Base-by-base conservation (phyloP, 2,329 filamentous ascomycete genomes). In the Biscogniauxia mediterranea region DNA sequence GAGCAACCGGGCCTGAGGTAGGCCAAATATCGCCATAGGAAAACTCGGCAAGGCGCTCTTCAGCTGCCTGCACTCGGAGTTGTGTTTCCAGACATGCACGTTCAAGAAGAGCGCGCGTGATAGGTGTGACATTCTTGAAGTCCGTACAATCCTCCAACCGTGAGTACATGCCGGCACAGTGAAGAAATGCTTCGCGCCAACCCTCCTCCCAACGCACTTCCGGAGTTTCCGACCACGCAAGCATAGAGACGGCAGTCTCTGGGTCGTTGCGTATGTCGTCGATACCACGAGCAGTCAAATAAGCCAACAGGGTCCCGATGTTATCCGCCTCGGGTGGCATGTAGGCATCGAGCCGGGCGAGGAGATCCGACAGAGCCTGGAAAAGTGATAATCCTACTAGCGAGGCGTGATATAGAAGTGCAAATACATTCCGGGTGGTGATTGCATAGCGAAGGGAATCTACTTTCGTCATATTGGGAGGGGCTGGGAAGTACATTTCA, bases 381-480 rank as follows among this genome's bases (percentile, higher is more conserved):
- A 82, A 83, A 0, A 91, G 72, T 4, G 87, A 86, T 1, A 85
- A 69, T 0, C 89, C 89, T 2, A 91, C 87, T 0, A 91, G 78
- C 0, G 88, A 87, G 21, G 85, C 84, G 56, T 85, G 81, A 67
- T 85, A 87, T 1, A 90, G 73, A 38, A 90, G 74, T 0, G 88
- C 88, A 66, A 91, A 86, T 52, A 90, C 83, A 68, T 91, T 91
- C 20, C 89, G 83, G 0, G 88, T 88, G 0, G 88, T 87, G 54
- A 90, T 80, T 65, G 88, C 85, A 64, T 89, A 80, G 0, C 85
- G 79, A 1, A 82, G 78, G 58, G 81, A 81, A 51, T 81, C 83
- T 19, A 73, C 73, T 69, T 74, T 81, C 66, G 69, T 80, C 49
- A 83, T 68, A 46, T 82, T 79, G 1, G 78, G 65, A 0, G 86